Base-by-base conservation (phyloP, 1,284 basidiomycete genomes). In the Thecaphora frezii region DNA sequence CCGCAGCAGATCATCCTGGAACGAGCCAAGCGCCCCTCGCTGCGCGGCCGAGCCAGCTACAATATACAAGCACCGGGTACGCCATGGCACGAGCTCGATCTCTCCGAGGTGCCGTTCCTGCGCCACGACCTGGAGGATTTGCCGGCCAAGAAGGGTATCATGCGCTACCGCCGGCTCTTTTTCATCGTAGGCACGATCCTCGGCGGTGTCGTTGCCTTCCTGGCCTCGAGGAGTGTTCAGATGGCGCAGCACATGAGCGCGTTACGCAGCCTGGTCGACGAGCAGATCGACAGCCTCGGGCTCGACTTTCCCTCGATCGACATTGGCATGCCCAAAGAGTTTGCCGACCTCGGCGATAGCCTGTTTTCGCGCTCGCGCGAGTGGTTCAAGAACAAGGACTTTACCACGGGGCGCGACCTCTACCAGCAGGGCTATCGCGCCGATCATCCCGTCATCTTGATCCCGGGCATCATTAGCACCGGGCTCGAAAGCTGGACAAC, bases 401-500 rank as follows among this genome's bases (percentile, higher is more conserved):
- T 78, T 41, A 49, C 58, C 25, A 67, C 74, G 21, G 76, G 76
- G 0, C 46, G 73, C n/a, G 43, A 61, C 21, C 50, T 76, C 14
- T 45, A 46, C 14, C 18, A 33, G 9, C 36, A 52, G 38, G 76
- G 76, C 2, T 71, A 72, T 30, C 24, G 55, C n/a, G 69, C 71
- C 21, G 57, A 77, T 24, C 70, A 77, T 43, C 76, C 76, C 13
- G 73, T 78, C 48, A 61, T 78, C 44, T 66, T 78, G 48, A 51
- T 78, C 42, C 76, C 76, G 2, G 76, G 76, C n/a, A 64, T 78
- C 42, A 63, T 78, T 42, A 69, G 61, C 42, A 76, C 74, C 1
- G 76, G 76, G n/a, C 61, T 78, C 26, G 76, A 78, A 54, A 66
- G 63, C 51, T 77, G 75, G 76, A 69, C 71, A 19, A 77, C 72